Evolutionary conservation across 257 asterid species (phyloP), one percentile per base, ranked within the genome.

Genomic region (Craterostigma plantagineum): DNA sequence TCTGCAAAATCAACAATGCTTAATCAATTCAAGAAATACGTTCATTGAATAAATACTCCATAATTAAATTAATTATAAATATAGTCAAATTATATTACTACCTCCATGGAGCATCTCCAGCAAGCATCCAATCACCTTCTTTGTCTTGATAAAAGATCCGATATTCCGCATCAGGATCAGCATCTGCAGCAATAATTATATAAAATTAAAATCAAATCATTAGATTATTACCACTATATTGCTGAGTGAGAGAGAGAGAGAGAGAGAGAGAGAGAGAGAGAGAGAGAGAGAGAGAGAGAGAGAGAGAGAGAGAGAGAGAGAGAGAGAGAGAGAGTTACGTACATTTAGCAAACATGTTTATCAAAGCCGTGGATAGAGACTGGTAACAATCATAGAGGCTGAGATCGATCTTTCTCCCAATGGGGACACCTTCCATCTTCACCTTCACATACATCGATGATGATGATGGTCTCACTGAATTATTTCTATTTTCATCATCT

Each of bases 351-450:
- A 72, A 72, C 76, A 72, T 67, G 55, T 64, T 38, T 60, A 64
- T 42, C 61, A 72, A 55, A 35, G 68, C 7, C 45, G 34, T 7
- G 9, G 49, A 49, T 36, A 72, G 59, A 38, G 63, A 38, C 43
- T 50, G 70, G 47, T 64, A 61, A 13, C 76, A 67, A 58, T 53
- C 12, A 42, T 51, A 59, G 11, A 57, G 68, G 16, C 55, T 56
- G 14, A 72, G 49, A 46, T 72, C 68, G 38, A 72, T 63, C 42
- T 72, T 67, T 51, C 80, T 61, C 34, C 73, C 80, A 27, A 67
- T 62, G 33, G 63, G 59, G 34, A 72, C 66, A 7, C 76, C 80
- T 40, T 62, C 71, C 80, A 72, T 72, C 72, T 62, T 72, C 68
- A 72, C 80, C 73, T 67, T 72, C 56, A 67, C 76, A 41, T 45